A percentile compares a stretch with the other conserved stretches of the same genome.
phyloP scores from a whole-genome alignment of 257 asterid species.

The Prunella vulgaris region DNA sequence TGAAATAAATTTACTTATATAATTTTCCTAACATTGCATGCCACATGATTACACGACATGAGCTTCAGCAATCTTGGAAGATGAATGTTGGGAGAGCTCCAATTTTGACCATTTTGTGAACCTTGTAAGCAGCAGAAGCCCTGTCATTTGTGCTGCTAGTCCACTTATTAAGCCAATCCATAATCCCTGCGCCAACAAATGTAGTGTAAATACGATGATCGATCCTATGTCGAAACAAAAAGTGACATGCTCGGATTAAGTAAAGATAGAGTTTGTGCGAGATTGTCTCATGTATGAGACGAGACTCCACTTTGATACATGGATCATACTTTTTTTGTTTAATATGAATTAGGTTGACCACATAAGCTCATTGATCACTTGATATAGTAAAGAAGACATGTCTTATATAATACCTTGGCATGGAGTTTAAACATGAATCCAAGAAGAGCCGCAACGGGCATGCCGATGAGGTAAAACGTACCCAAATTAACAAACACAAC shows the following conservation, averaged over 20 bases:
- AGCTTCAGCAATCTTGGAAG: conserved; percentile 9
- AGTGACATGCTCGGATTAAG: too few relatives aligned
- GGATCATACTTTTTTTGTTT: too few relatives aligned
- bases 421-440: conserved; percentile 46
- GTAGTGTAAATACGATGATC: neutral
- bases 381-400: too few relatives aligned
- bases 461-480: conserved; percentile 54
- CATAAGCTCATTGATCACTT: too few relatives aligned
- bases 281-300: too few relatives aligned
- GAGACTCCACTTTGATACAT: too few relatives aligned
- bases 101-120: conserved; percentile 51
- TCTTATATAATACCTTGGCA: conserved; percentile 33
- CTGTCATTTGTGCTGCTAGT: conserved; percentile 43
- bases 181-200: conserved; percentile 40
- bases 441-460: conserved; percentile 50
- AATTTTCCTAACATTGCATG: too few relatives aligned
- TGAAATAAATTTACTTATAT: too few relatives aligned
- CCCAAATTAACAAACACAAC: conserved; percentile 51
- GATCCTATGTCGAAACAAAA: neutral
- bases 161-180: conserved; percentile 77
- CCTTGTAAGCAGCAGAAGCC: conserved; percentile 47
- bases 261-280: too few relatives aligned
- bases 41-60: neutral
- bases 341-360: too few relatives aligned
- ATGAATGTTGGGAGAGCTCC: conserved; percentile 24